A percentile compares a stretch with the other conserved stretches of the same genome.
These are phyloP conservation scores for Anacardium occidentale DNA, from an alignment of 345 rosid species.

Conservation along the genomic window DNA sequence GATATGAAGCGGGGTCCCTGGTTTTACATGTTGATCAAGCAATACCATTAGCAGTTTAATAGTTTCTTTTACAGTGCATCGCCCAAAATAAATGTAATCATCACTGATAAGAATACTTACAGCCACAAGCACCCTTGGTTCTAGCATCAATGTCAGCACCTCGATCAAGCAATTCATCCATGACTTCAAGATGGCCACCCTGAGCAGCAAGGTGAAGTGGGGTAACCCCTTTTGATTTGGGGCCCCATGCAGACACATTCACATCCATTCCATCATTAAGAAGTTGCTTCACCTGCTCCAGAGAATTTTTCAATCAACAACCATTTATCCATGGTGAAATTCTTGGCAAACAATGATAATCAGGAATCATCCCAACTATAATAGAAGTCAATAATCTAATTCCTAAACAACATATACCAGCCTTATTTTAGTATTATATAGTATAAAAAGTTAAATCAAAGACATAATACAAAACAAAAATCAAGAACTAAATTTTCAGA, in stretches of 20 bases:
- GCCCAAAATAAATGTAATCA: background rate
- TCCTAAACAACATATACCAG: background rate
- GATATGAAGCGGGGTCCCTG: constrained; percentile 93
- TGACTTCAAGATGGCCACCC: constrained; percentile 87
- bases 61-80: background rate
- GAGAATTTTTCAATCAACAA: constrained; percentile 10
- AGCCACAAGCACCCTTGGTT: constrained; percentile 91
- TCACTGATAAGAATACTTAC: constrained; percentile 35
- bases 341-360: background rate
- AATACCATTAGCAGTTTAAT: background rate
- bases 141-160: constrained; percentile 96
- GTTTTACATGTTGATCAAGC: constrained; percentile 10
- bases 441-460: background rate
- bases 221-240: constrained; percentile 80
- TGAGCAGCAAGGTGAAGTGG: constrained; percentile 98
- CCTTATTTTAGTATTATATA: background rate
- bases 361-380: background rate
- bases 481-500: background rate
- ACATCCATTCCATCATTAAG: constrained; percentile 84
- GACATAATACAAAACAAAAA: background rate
- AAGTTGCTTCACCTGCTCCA: constrained; percentile 59
- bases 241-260: constrained; percentile 82
- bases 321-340: background rate
- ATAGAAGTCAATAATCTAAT: background rate
- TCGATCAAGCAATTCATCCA: constrained; percentile 89